Evolutionary conservation across 78 protist genomes (phyloP), one percentile per base, ranked within the genome.

Genomic region (Dictyostelium citrinum): DNA sequence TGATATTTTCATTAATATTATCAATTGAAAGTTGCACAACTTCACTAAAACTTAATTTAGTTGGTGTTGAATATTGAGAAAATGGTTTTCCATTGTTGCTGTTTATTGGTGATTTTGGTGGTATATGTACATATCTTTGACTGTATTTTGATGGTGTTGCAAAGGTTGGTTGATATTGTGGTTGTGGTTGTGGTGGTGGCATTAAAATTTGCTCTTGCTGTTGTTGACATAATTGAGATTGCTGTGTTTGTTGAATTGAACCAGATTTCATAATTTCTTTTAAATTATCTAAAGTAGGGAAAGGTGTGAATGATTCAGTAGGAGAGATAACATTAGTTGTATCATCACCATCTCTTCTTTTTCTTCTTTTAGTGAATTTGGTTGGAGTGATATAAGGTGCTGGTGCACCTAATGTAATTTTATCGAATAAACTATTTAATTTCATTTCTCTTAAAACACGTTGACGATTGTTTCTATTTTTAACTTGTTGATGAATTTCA

Each of bases 301-400:
- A 67, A n/a, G 29, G 10, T 1, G 29, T 35, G 4, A 5, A 43
- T 0, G 41, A 35, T 12, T 45, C 58, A 67, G 16, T 39, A 31
- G 45, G 29, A n/a, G 67, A 16, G 7, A 81, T 9, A 9, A 55
- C 31, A 37, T 61, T 33, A n/a, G 35, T 81, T 14, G 75, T 35
- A 11, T 46, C 14, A 64, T 39, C 60, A 67, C 27, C 75, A 31
- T 24, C 43, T 22, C 79, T 22, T 17, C 68, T 75, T 76, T 86
- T 86, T 39, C 92, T 51, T 24, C 76, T 33, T 45, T 86, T 86
- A n/a, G 71, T 49, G 33, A 86, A 86, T 41, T 86, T 86, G 1
- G 92, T 86, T 77, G 92, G 92, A 7, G 92, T 86, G 76, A 86
- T 86, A 24, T 86, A 86, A 24, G 92, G 92, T 20, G 92, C 72